Evolutionary conservation across 805 yeast species (phyloP).

Genomic region (Spathaspora arborariae): DNA sequence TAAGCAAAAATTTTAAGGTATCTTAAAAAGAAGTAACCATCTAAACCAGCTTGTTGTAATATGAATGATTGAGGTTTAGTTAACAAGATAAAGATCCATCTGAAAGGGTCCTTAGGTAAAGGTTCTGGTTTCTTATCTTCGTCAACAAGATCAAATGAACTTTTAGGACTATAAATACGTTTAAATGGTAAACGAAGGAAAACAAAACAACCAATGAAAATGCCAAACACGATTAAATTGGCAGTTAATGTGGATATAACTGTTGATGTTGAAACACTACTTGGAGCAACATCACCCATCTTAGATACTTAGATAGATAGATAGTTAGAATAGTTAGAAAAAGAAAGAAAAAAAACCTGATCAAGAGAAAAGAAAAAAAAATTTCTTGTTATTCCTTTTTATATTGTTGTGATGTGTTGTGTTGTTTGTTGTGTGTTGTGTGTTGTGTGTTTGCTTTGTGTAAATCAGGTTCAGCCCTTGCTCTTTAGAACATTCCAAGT

Average conservation of each 20-base stretch:
- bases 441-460: no score
- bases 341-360: no score
- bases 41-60: conserved; percentile 86
- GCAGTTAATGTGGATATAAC: conserved; percentile 68
- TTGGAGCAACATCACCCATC: conserved; percentile 6
- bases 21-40: conserved; percentile 86
- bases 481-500: neutral
- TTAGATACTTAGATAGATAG: neutral
- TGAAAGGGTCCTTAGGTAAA: conserved; percentile 60
- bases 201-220: conserved; percentile 60
- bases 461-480: neutral
- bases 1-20: conserved; percentile 58
- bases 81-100: conserved; percentile 67
- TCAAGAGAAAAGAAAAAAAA: no score
- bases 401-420: neutral
- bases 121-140: conserved; percentile 70
- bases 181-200: conserved; percentile 61
- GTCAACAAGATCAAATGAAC: conserved; percentile 54
- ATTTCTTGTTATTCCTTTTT: neutral
- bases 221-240: conserved; percentile 63
- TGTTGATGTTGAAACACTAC: conserved; percentile 55
- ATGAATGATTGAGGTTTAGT: conserved; percentile 69
- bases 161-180: conserved; percentile 82
- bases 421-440: no score
- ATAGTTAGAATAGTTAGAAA: neutral